Conservation (phyloP, 2,329 filamentous ascomycete genomes). For the Trichoderma oligosporum region DNA sequence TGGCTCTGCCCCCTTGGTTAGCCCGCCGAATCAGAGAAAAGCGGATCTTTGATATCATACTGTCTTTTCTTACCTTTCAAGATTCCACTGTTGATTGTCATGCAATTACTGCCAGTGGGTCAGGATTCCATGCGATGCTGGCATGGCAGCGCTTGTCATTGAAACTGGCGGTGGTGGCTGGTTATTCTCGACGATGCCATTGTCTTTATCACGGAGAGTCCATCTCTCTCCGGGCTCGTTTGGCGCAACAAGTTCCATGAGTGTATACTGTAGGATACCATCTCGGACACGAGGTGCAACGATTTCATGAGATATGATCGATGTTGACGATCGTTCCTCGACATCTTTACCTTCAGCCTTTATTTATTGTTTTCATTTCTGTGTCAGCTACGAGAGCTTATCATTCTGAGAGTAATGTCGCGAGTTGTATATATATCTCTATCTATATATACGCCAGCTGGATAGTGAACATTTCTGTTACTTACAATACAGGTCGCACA, state of each 20-base stretch:
- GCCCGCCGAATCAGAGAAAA: constrained; percentile 14
- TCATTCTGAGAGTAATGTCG: neutral
- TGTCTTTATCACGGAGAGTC: constrained; percentile 35
- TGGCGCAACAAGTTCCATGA: constrained; percentile 44
- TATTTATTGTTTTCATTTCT: neutral
- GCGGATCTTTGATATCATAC: neutral
- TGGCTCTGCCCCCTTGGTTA: constrained; percentile 8
- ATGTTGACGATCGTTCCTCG: constrained; percentile 32
- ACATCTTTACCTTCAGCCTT: constrained; percentile 50
- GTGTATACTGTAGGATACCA: constrained; percentile 45
- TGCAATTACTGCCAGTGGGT: constrained; percentile 17
- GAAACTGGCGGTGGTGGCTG: constrained; percentile 30
- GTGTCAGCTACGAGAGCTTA: neutral
- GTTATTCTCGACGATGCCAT: neutral
- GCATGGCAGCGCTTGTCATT: constrained; percentile 27
- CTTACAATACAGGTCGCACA: constrained; percentile 50
- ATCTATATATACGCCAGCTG: neutral
- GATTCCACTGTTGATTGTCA: neutral
- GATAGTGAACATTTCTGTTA: constrained; percentile 8
- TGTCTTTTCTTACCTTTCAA: constrained; percentile 1
- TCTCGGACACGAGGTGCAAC: constrained; percentile 44
- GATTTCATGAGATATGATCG: constrained; percentile 39
- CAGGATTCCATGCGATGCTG: constrained; percentile 25
- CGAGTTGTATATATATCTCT: too few relatives aligned
- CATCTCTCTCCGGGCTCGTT: constrained; percentile 38